Evolutionary conservation across 768 basidiomycete genomes (phyloP), one percentile per base, ranked within the genome.

Genomic region (Fibroporia radiculosa): DNA sequence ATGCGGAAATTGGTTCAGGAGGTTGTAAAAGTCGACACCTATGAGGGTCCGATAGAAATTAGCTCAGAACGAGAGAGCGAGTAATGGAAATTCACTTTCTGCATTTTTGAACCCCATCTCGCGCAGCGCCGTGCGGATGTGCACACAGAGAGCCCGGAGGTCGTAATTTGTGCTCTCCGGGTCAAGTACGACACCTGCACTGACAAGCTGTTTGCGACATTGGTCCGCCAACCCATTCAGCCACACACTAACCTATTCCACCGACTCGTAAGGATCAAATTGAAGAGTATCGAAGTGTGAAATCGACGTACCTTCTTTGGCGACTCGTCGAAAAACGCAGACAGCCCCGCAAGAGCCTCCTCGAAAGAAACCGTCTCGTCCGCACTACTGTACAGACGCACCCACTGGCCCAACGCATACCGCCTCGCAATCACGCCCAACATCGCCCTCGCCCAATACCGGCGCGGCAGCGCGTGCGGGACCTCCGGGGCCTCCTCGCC

Each of bases 1-100:
- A 50, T 82, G 80, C 14, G 82, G 80, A 49, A 80, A 81, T 37
- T 73, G 72, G 48, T 78, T 74, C 40, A 65, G 55, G n/a, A 77
- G 62, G 26, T 66, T 50, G 42, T 67, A 61, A 52, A 73, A 78
- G 12, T 54, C 55, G n/a, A 55, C 33, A 3, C 58, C 72, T 73
- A 48, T 20, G 36, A 13, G 33, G 35, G 23, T 57, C 72, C 73
- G 39, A 8, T 5, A 23, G 25, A 16, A 6, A 26, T 6, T 18
- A 44, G 46, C 22, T 51, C 33, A 27, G 29, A 10, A 40, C 13
- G 13, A 18, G 22, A 29, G 25, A 6, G 32, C 36, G 45, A 33
- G 6, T 31, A 33, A n/a, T 33, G 18, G 12, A 19, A 20, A 54
- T 69, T 56, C 48, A 78, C 75, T 50, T 44, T 60, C 58, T 16